Evolutionary conservation across 106 monocot genomes (phyloP), one percentile per base, ranked within the genome.

Genomic region (Phalaenopsis aphrodite): DNA sequence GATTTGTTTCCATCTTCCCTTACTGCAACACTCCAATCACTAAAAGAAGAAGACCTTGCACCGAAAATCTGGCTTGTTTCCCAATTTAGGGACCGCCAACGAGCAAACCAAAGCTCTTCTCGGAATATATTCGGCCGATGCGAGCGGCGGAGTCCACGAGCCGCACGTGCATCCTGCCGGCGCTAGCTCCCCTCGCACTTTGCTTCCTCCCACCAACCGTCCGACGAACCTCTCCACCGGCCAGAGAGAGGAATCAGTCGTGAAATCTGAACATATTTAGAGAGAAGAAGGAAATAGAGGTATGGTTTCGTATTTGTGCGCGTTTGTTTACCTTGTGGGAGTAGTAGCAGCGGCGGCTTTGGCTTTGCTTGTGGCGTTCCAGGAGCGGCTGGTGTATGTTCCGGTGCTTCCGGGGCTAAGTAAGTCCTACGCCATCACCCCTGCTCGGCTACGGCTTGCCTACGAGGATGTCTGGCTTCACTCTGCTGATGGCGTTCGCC

Each of bases 381-480:
- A 96, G 85, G 95, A 96, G 81, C 78, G 79, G 78, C 86, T 96
- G 48, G 95, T 93, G 23, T 96, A 96, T 85, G 95, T 96, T 49
- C 95, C 93, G 58, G 95, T 91, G 80, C 79, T 93, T 36, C 95
- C 93, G 75, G 95, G 95, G 15, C 76, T 95, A 49, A 45, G 87
- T 58, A 85, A 80, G 56, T 79, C 95, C 72, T 96, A 96, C 72
- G 21, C 91, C 81, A 58, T 93, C 55, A 96, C 93, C 15, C 95
- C 95, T 21, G 81, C 85, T 42, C 87, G 95, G 38, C 89, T 91
- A 55, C 88, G 89, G 6, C 89, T 96, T 39, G 46, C 52, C 56
- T 96, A 96, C 83, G 95, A 96, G 88, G 93, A 96, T 75, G 88
- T 96, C 39, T 96, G 89, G 91, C 91, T 96, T 69, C 87, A 75